Evolutionary conservation across 192 early-diverging fungal species (phyloP).

Genomic region (Gamsiella multidivaricata): DNA sequence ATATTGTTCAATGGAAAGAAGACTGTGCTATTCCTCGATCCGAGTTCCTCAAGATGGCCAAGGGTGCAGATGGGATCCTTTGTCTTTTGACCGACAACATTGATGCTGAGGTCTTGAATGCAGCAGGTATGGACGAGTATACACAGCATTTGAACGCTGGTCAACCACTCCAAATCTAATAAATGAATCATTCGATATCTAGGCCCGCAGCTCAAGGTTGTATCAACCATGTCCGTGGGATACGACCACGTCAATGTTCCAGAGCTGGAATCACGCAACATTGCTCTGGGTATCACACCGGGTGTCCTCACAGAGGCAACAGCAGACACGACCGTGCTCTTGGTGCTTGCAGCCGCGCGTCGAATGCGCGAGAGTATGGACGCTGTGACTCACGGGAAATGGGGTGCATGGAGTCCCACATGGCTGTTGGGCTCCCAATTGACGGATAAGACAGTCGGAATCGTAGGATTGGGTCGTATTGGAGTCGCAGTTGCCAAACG

Average conservation of each 20-base stretch:
- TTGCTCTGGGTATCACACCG: constrained; percentile 85
- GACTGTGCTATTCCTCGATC: constrained; percentile 59
- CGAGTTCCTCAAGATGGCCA: constrained; percentile 58
- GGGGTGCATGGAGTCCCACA: constrained; percentile 70
- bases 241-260: constrained; percentile 82
- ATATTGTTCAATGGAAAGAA: constrained; percentile 69
- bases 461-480: constrained; percentile 88
- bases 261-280: constrained; percentile 60
- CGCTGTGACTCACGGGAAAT: constrained; percentile 53
- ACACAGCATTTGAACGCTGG: no score
- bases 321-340: constrained; percentile 82
- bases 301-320: constrained; percentile 90
- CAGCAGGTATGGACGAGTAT: no score
- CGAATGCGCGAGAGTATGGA: constrained; percentile 64
- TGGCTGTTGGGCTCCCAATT: constrained; percentile 82
- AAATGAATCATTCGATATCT: neutral
- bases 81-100: constrained; percentile 81
- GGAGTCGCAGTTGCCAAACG: constrained; percentile 79
- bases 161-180: neutral
- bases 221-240: constrained; percentile 86
- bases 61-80: constrained; percentile 69
- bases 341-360: constrained; percentile 79
- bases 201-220: constrained; percentile 69
- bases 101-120: constrained; percentile 73
- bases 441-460: constrained; percentile 80